These are phyloP conservation scores for Cutaneotrichosporon daszewskae DNA, from an alignment of 1,284 basidiomycete genomes.

Conservation along the genomic window DNA sequence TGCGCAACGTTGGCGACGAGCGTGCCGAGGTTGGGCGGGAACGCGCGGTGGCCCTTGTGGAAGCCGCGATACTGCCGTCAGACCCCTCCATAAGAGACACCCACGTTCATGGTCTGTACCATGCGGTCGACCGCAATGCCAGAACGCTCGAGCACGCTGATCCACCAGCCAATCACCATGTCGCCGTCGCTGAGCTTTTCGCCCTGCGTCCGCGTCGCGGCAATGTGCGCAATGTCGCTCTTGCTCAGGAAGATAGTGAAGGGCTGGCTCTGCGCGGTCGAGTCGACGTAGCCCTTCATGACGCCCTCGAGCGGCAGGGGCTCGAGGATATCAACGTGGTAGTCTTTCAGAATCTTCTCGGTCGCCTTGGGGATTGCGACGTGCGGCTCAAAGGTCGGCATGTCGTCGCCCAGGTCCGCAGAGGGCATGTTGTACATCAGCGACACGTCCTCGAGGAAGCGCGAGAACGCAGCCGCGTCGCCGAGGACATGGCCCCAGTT, in stretches of 20 bases:
- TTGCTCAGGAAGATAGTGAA: conserved; percentile 11
- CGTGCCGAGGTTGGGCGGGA: conserved; percentile 21
- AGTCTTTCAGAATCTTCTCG: conserved; percentile 8
- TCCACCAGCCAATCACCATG: conserved; percentile 25
- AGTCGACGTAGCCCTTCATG: conserved; percentile 11
- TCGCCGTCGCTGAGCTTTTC: conserved; percentile 19
- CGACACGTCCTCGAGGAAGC: conserved; percentile 21
- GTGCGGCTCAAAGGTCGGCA: conserved; percentile 18
- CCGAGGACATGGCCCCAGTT: conserved; percentile 23
- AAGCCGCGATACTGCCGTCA: conserved; percentile 21
- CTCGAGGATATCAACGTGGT: conserved; percentile 9
- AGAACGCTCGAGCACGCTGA: conserved; percentile 17
- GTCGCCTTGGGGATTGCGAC: conserved; percentile 13
- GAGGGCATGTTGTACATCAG: conserved; percentile 21
- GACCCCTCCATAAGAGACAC: too few species aligned
- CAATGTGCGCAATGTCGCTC: conserved; percentile 14
- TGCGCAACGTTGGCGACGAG: conserved; percentile 29
- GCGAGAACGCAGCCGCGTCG: conserved; percentile 18
- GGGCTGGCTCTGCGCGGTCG: conserved; percentile 2
- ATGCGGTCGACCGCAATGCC: conserved; percentile 16
- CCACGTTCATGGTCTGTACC: conserved; percentile 25
- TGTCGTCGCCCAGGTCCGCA: conserved; percentile 17
- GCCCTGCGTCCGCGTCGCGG: conserved; percentile 3
- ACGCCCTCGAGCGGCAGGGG: conserved; percentile 5
- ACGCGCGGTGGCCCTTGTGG: conserved; percentile 19